These are phyloP conservation scores for Penicillium ochrochloron DNA, from an alignment of 495 filamentous ascomycete species.

Conservation along the genomic window DNA sequence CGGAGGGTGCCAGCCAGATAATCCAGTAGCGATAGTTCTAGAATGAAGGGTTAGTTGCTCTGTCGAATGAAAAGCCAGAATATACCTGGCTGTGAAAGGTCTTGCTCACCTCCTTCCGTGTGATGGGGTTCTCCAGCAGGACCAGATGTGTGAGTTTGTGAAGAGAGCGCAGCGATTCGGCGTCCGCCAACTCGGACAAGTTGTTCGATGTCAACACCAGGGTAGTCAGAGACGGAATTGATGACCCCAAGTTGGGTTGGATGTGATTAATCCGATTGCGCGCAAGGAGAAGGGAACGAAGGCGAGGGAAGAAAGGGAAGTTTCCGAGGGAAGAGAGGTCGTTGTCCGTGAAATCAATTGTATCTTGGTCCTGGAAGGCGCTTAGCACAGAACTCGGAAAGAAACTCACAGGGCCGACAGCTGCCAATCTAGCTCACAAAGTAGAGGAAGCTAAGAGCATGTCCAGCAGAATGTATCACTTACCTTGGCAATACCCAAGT, in stretches of 20 bases:
- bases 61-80: too few relatives aligned
- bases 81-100: too few relatives aligned
- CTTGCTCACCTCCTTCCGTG: slow-evolving; percentile 81
- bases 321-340: slow-evolving; percentile 87
- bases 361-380: slow-evolving; percentile 71
- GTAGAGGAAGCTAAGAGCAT: background rate
- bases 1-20: slow-evolving; percentile 79
- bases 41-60: slow-evolving; percentile 14
- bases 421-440: background rate
- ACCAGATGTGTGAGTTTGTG: slow-evolving; percentile 74
- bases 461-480: slow-evolving; percentile 20
- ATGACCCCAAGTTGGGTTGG: slow-evolving; percentile 70
- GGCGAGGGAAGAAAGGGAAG: slow-evolving; percentile 90
- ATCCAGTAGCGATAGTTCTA: slow-evolving; percentile 93
- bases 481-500: slow-evolving; percentile 93
- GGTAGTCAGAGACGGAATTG: slow-evolving; percentile 76
- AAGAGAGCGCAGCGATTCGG: slow-evolving; percentile 80
- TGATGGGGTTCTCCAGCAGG: slow-evolving; percentile 85
- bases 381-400: slow-evolving; percentile 20
- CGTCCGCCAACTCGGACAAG: slow-evolving; percentile 77
- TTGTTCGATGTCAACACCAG: slow-evolving; percentile 80
- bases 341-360: slow-evolving; percentile 98
- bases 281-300: slow-evolving; percentile 84
- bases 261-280: slow-evolving; percentile 85
- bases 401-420: background rate